Conservation (phyloP, 306 rosid genomes). For the Vachellia pachyceras region DNA sequence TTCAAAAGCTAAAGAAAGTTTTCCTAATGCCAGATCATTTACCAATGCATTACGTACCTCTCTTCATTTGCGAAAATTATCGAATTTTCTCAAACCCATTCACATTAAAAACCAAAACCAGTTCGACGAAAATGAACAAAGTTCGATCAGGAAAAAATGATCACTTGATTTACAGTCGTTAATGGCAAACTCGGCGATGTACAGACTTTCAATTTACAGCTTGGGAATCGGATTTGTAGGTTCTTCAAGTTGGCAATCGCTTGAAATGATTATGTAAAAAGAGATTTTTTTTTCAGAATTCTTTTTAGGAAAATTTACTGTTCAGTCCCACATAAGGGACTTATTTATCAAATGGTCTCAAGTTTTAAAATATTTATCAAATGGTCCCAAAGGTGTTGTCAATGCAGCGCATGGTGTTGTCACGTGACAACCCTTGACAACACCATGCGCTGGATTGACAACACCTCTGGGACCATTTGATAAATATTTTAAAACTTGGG, state of each 20-base stretch:
- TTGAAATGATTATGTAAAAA: no score
- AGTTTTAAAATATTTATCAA: no score
- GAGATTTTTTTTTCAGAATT: no score
- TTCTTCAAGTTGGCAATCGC: background rate
- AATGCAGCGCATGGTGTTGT: no score
- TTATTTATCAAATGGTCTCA: no score
- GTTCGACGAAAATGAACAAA: background rate
- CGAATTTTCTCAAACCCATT: background rate
- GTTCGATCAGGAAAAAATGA: background rate
- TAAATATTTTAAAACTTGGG: no score
- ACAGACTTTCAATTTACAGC: background rate
- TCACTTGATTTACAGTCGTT: background rate
- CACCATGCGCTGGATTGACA: no score
- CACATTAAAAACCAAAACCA: background rate
- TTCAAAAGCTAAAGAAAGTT: background rate
- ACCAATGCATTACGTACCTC: background rate
- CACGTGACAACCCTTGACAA: no score
- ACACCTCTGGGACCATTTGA: no score
- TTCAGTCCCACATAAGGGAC: no score
- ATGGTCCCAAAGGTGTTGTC: no score
- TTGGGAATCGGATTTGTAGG: background rate
- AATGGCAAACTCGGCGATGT: background rate
- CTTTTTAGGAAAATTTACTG: no score
- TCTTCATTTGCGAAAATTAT: background rate
- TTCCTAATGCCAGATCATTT: background rate